phyloP scores from a whole-genome alignment of 768 basidiomycete species.

The Kondoa malvinella region DNA sequence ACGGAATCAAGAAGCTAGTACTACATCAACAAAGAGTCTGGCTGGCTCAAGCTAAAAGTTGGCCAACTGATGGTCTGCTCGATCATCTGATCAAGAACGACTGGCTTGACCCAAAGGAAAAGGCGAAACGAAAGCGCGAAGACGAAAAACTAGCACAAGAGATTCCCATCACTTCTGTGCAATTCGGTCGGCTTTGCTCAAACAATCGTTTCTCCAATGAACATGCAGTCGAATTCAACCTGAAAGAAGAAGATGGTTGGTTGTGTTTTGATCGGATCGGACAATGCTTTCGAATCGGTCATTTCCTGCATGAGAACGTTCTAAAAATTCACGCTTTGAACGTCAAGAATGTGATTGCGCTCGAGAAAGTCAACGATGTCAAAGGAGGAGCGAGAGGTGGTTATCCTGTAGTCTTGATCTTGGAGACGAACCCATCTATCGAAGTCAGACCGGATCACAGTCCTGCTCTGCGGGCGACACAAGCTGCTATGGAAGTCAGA shows the following conservation, averaged over 20 bases:
- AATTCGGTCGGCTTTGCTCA: background rate
- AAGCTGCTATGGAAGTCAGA: no score
- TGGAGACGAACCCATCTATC: background rate
- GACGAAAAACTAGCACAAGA: background rate
- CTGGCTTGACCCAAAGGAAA: background rate
- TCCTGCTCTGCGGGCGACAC: no score
- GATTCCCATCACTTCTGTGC: background rate
- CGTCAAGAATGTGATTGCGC: background rate
- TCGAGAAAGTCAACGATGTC: no score
- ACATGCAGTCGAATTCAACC: background rate
- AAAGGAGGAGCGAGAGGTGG: background rate
- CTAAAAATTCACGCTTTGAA: background rate
- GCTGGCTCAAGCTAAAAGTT: background rate
- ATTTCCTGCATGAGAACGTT: background rate
- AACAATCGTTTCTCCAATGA: background rate
- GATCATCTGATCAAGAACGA: background rate
- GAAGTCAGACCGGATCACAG: background rate
- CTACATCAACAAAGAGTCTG: background rate
- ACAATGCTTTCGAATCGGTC: background rate
- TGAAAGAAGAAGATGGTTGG: background rate
- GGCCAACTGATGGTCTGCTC: background rate
- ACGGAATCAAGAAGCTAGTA: background rate
- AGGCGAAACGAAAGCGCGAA: background rate
- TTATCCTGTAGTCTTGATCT: background rate
- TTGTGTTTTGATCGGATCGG: background rate